Percentiles rank a stretch among this genome's conserved stretches.
Conservation (phyloP, 1,139 yeast species). For the Candida sp. region DNA sequence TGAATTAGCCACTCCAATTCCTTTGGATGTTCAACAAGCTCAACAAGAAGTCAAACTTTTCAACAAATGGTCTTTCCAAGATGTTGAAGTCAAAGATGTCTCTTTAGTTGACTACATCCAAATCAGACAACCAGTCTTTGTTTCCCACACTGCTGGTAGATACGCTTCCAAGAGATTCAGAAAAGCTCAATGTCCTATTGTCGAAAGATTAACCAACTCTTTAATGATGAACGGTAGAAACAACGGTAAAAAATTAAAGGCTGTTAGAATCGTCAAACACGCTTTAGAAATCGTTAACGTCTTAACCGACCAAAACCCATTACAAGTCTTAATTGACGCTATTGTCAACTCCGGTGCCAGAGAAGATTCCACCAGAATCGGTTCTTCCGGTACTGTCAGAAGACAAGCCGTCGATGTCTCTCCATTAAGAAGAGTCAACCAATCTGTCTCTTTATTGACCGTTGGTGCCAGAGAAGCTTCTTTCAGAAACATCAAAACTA, state of each 20-base stretch:
- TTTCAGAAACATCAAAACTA: conserved; percentile 99
- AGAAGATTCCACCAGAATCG: conserved; percentile 99
- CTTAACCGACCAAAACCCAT: conserved; percentile 98
- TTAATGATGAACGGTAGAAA: conserved; percentile 99
- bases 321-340: conserved; percentile 99
- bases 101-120: conserved; percentile 98
- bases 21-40: conserved; percentile 96
- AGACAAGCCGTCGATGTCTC: conserved; percentile 99
- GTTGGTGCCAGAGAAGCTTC: conserved; percentile 99
- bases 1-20: conserved; percentile 91
- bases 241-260: conserved; percentile 99
- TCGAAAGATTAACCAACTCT: conserved; percentile 99
- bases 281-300: conserved; percentile 97
- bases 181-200: conserved; percentile 99
- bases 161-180: conserved; percentile 99
- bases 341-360: conserved; percentile 99
- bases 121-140: conserved; percentile 96
- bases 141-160: conserved; percentile 99
- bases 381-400: conserved; percentile 99
- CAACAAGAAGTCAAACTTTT: conserved; percentile 95
- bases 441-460: conserved; percentile 97
- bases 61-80: conserved; percentile 99
- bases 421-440: conserved; percentile 99
- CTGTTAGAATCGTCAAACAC: conserved; percentile 99
- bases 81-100: conserved; percentile 95